These are phyloP conservation scores for Xerocomus potaroensis DNA, from an alignment of 768 basidiomycete species.

Conservation along the genomic window DNA sequence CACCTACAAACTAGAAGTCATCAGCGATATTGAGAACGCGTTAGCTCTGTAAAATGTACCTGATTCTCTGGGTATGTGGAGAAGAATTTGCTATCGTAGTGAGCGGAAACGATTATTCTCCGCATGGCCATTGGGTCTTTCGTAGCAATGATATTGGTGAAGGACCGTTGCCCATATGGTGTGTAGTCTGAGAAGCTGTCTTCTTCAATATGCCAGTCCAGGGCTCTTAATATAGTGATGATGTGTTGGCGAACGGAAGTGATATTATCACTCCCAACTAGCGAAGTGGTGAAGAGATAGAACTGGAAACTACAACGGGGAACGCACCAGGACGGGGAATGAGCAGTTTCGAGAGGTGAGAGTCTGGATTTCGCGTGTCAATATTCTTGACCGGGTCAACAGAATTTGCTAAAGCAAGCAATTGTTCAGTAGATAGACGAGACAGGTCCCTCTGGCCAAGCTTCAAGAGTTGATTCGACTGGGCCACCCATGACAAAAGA, in stretches of 20 bases:
- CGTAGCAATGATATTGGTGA: constrained; percentile 92
- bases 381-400: constrained; percentile 65
- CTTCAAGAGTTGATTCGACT: constrained; percentile 27
- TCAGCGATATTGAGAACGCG: constrained; percentile 7
- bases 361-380: constrained; percentile 58
- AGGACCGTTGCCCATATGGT: constrained; percentile 73
- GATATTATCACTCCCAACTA: constrained; percentile 72
- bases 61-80: constrained; percentile 65
- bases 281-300: background rate
- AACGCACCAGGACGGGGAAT: constrained; percentile 77
- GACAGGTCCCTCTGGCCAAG: constrained; percentile 36
- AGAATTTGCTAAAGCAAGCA: constrained; percentile 47
- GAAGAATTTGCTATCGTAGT: constrained; percentile 92
- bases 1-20: constrained; percentile 78
- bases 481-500: constrained; percentile 21
- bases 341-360: constrained; percentile 78
- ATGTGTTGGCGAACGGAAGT: constrained; percentile 83
- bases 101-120: constrained; percentile 84
- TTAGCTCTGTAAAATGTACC: constrained; percentile 38
- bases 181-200: constrained; percentile 78
- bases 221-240: constrained; percentile 56
- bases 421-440: constrained; percentile 46
- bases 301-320: background rate
- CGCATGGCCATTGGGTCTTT: constrained; percentile 84
- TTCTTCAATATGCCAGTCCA: constrained; percentile 87